Evolutionary conservation across 306 rosid species (phyloP).

Genomic region (Erythrophleum fordii): DNA sequence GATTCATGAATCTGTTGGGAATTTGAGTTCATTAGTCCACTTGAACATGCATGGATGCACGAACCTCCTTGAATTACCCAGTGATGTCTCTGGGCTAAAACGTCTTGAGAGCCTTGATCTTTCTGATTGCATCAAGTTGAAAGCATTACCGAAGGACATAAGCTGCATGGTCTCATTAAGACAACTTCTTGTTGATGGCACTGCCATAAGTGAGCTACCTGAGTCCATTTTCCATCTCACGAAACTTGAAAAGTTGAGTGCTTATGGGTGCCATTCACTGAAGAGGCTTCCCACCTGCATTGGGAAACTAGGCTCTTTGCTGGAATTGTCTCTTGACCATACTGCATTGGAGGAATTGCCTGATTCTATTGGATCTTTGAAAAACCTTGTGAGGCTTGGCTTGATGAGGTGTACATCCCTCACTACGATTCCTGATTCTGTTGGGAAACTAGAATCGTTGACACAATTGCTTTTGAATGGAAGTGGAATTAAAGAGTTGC

Average conservation of each 20-base stretch:
- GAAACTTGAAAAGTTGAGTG: constrained; percentile 49
- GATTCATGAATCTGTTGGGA: constrained; percentile 57
- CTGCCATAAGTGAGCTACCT: constrained; percentile 52
- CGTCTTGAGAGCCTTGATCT: constrained; percentile 52
- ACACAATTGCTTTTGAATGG: constrained; percentile 3
- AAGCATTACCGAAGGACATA: constrained; percentile 51
- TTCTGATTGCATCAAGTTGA: constrained; percentile 45
- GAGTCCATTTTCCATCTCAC: constrained; percentile 51
- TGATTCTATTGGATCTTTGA: constrained; percentile 54
- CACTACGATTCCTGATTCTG: constrained; percentile 46
- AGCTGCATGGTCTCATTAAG: constrained; percentile 55
- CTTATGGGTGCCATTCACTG: constrained; percentile 38
- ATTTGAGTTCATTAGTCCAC: constrained; percentile 40
- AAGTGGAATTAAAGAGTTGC: constrained; percentile 56
- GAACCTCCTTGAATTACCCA: constrained; percentile 47
- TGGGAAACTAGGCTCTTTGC: constrained; percentile 55
- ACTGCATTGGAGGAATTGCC: constrained; percentile 56
- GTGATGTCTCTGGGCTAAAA: constrained; percentile 57
- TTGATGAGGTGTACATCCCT: constrained; percentile 52
- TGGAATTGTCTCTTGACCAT: constrained; percentile 47
- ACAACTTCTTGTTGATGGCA: constrained; percentile 50
- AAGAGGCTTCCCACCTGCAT: constrained; percentile 51
- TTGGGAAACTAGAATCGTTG: constrained; percentile 41
- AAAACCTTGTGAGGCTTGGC: constrained; percentile 54
- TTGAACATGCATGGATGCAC: constrained; percentile 45